These are phyloP conservation scores for Stachybotrys echinatus DNA, from an alignment of 2,329 filamentous ascomycete species.

Conservation along the genomic window DNA sequence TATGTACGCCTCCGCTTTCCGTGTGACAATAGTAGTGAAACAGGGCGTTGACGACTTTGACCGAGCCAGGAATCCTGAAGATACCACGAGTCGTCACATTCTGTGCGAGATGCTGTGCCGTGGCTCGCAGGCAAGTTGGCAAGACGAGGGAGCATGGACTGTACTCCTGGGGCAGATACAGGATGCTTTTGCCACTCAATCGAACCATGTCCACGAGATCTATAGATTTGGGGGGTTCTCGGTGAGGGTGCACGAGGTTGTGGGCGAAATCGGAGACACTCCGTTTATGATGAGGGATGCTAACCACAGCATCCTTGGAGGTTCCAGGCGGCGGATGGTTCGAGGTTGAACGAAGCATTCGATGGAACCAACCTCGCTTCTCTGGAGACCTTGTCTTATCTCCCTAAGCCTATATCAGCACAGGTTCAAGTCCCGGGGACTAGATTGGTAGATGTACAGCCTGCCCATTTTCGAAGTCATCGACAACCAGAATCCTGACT, in stretches of 20 bases:
- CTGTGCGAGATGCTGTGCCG: slow-evolving; percentile 58
- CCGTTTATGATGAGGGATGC: slow-evolving; percentile 32
- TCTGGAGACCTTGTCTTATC: slow-evolving; percentile 13
- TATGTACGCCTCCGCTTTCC: slow-evolving; percentile 39
- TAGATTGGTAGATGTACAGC: slow-evolving; percentile 21
- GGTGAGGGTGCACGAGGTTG: slow-evolving; percentile 35
- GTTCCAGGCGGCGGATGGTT: slow-evolving; percentile 7
- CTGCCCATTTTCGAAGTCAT: slow-evolving; percentile 25
- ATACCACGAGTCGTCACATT: slow-evolving; percentile 51
- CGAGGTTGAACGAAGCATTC: slow-evolving; percentile 25
- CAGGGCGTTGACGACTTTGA: slow-evolving; percentile 48
- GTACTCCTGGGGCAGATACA: slow-evolving; percentile 57
- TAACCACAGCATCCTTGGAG: slow-evolving; percentile 2
- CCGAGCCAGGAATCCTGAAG: slow-evolving; percentile 59
- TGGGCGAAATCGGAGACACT: slow-evolving; percentile 52
- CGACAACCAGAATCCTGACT: slow-evolving; percentile 34
- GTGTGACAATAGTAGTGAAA: slow-evolving; percentile 58
- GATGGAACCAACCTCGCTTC: slow-evolving; percentile 31
- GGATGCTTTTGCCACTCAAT: slow-evolving; percentile 55
- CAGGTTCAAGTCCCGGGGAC: not conserved
- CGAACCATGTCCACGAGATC: slow-evolving; percentile 55
- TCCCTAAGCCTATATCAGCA: slow-evolving; percentile 10
- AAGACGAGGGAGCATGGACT: slow-evolving; percentile 51
- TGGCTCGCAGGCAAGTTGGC: slow-evolving; percentile 62
- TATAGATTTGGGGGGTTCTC: slow-evolving; percentile 41